These are phyloP conservation scores for Brassica balearica DNA, from an alignment of 441 rosid genomes.

Conservation along the genomic window DNA sequence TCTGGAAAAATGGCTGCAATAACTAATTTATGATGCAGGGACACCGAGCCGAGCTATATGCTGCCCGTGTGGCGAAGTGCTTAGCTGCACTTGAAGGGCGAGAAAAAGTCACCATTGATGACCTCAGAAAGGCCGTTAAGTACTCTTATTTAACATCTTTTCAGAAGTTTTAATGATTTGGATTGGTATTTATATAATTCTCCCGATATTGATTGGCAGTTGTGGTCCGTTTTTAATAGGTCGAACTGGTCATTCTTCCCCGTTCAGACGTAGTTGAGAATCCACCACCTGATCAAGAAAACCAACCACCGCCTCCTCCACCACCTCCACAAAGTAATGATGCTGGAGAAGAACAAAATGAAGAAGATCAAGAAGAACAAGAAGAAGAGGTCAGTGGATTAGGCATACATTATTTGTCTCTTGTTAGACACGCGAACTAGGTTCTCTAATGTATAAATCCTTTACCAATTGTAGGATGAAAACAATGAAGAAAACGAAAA, in stretches of 20 bases:
- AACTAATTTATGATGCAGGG: conserved; percentile 64
- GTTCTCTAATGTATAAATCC: conserved; percentile 28
- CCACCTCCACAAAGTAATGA: conserved; percentile 94
- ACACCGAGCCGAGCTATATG: conserved; percentile 96
- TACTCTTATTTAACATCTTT: conserved; percentile 42
- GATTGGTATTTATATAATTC: neutral
- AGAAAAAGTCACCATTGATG: conserved; percentile 92
- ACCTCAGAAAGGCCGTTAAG: conserved; percentile 96
- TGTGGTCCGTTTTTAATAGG: conserved; percentile 57
- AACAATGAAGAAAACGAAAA: conserved; percentile 55
- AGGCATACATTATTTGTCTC: neutral
- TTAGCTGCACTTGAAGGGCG: conserved; percentile 97
- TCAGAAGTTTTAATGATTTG: neutral
- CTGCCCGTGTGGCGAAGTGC: conserved; percentile 96
- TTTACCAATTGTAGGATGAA: conserved; percentile 49
- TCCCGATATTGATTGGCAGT: conserved; percentile 30
- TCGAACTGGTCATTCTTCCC: conserved; percentile 97
- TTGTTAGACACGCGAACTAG: conserved; percentile 5
- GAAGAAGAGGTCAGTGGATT: conserved; percentile 45
- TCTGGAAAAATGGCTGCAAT: neutral
- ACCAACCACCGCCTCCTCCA: conserved; percentile 95
- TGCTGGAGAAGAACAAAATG: conserved; percentile 79
- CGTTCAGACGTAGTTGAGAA: conserved; percentile 78
- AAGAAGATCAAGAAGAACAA: conserved; percentile 83
- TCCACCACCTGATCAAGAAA: conserved; percentile 95